Evolutionary conservation across 1,139 yeast genomes (phyloP).

Genomic region (Suzukiozyma palmioleophila): DNA sequence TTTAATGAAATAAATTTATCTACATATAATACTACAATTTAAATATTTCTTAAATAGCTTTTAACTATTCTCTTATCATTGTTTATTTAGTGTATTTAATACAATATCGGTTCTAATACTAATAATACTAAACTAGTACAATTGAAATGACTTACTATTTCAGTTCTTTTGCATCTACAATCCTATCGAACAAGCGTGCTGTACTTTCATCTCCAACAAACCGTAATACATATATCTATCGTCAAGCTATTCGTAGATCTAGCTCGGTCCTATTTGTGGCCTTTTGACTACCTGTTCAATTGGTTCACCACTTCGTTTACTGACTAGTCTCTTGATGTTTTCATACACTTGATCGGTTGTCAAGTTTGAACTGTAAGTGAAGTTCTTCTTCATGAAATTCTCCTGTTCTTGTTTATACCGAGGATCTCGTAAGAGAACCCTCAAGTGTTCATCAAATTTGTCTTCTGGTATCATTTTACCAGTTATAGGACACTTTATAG

Average conservation of each 20-base stretch:
- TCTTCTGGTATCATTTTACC: conserved; percentile 65
- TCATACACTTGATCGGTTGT: conserved; percentile 67
- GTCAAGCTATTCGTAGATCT: too few species aligned
- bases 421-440: conserved; percentile 74
- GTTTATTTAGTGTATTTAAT: conserved; percentile 2
- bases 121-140: too few species aligned
- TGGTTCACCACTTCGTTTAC: conserved; percentile 20
- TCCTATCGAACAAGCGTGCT: too few species aligned
- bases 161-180: too few species aligned
- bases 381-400: conserved; percentile 59
- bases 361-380: conserved; percentile 54
- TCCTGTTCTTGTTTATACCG: conserved; percentile 68
- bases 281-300: conserved; percentile 4
- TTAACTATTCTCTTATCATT: conserved; percentile 1
- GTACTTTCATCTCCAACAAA: too few species aligned
- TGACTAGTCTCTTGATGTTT: conserved; percentile 63
- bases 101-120: not conserved
- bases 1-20: conserved; percentile 9
- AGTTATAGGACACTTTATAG: conserved; percentile 70
- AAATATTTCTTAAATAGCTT: conserved; percentile 1
- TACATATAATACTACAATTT: conserved; percentile 2
- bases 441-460: conserved; percentile 70
- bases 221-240: too few species aligned
- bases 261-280: not conserved
- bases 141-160: too few species aligned